Conservation (phyloP, 2,329 filamentous ascomycete species). For the Colletotrichum orbiculare region DNA sequence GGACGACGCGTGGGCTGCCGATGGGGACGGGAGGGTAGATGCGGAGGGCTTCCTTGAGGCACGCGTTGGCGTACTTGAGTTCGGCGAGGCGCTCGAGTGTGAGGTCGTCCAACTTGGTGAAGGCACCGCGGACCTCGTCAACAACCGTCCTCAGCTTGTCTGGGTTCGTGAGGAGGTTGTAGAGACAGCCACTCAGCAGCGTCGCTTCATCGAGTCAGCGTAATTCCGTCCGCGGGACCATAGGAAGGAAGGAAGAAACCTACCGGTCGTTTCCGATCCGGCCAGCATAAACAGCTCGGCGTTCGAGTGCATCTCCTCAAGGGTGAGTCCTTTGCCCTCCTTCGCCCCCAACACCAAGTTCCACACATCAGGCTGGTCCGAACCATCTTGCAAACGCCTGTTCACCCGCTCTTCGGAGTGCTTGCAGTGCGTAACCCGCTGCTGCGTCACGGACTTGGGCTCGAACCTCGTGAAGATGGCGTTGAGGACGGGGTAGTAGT, state of each 20-base stretch:
- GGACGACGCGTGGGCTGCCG: constrained; percentile 42
- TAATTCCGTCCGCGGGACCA: constrained; percentile 1
- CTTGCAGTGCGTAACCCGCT: constrained; percentile 38
- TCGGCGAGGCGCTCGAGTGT: constrained; percentile 43
- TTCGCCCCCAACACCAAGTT: constrained; percentile 39
- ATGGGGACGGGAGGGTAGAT: constrained; percentile 48
- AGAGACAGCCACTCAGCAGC: constrained; percentile 41
- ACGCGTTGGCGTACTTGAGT: constrained; percentile 52
- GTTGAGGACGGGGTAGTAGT: constrained; percentile 40
- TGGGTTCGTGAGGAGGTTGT: constrained; percentile 45
- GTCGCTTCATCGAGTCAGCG: constrained; percentile 45
- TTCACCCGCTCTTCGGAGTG: constrained; percentile 43
- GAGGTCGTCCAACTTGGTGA: constrained; percentile 49
- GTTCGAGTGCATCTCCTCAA: constrained; percentile 35
- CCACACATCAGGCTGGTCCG: constrained; percentile 42
- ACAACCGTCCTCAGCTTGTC: constrained; percentile 44
- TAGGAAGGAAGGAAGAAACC: background rate
- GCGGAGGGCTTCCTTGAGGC: constrained; percentile 54
- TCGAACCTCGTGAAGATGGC: constrained; percentile 39
- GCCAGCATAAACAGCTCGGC: constrained; percentile 42
- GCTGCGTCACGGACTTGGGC: constrained; percentile 38
- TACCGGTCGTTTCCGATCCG: constrained; percentile 47
- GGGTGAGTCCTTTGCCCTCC: constrained; percentile 29
- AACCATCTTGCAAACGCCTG: constrained; percentile 41
- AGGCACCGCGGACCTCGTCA: constrained; percentile 50